These are phyloP conservation scores for Tetracladium marchalianum DNA, from an alignment of 495 filamentous ascomycete genomes.

Conservation along the genomic window DNA sequence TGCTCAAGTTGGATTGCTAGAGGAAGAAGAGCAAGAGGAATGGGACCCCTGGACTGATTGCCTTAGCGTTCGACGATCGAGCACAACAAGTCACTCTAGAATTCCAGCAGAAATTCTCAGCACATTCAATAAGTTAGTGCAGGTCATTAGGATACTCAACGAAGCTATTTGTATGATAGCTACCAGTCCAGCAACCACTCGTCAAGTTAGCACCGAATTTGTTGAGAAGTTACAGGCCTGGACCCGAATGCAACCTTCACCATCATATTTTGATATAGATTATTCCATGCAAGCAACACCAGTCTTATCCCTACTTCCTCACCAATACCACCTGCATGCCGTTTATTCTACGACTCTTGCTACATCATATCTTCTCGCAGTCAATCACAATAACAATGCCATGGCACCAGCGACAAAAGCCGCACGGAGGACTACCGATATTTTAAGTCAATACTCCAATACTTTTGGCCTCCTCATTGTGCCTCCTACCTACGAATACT, in stretches of 20 bases:
- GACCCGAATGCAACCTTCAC: constrained; percentile 27
- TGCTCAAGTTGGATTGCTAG: constrained; percentile 31
- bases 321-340: constrained; percentile 37
- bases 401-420: constrained; percentile 36
- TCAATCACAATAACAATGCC: constrained; percentile 25
- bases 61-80: constrained; percentile 28
- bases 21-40: constrained; percentile 60
- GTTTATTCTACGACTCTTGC: constrained; percentile 37
- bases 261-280: constrained; percentile 31
- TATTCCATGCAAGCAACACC: constrained; percentile 34
- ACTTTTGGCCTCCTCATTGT: constrained; percentile 37
- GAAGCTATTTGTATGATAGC: constrained; percentile 8
- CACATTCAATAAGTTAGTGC: constrained; percentile 50
- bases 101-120: constrained; percentile 48
- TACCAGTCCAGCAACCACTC: background rate
- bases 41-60: constrained; percentile 62
- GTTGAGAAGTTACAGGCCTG: constrained; percentile 11
- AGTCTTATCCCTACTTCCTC: constrained; percentile 34
- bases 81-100: constrained; percentile 28
- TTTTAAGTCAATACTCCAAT: constrained; percentile 36
- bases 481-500: constrained; percentile 32
- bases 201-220: constrained; percentile 15
- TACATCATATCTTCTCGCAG: constrained; percentile 32
- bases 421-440: constrained; percentile 30
- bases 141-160: constrained; percentile 33